Conservation (phyloP, 306 rosid species). For the Ceratonia siliqua region DNA sequence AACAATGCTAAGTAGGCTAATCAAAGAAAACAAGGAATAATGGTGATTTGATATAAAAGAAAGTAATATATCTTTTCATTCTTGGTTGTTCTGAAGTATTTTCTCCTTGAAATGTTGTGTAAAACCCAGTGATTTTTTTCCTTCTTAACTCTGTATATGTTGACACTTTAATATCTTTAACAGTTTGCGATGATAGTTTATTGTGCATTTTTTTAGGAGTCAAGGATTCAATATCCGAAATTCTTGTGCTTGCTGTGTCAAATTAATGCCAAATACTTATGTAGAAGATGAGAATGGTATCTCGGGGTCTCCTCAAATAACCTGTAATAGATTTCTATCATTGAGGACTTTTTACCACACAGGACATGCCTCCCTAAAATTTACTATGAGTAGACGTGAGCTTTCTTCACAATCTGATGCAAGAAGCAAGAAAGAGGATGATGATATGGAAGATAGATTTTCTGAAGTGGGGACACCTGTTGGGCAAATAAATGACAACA, state of each 20-base stretch:
- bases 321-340: constrained; percentile 18
- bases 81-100: too few relatives aligned
- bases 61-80: too few relatives aligned
- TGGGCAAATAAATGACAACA: neutral
- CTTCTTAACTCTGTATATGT: neutral
- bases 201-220: constrained; percentile 41
- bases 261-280: constrained; percentile 28
- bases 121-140: neutral
- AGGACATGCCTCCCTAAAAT: constrained; percentile 32
- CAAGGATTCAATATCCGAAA: constrained; percentile 38
- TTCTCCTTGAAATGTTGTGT: too few relatives aligned
- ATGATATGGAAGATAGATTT: constrained; percentile 57
- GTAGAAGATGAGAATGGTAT: constrained; percentile 29
- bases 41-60: too few relatives aligned
- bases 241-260: constrained; percentile 37
- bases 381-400: constrained; percentile 36
- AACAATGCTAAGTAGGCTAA: too few relatives aligned
- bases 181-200: constrained; percentile 3
- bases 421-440: constrained; percentile 57
- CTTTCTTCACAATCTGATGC: constrained; percentile 85
- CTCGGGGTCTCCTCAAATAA: constrained; percentile 33
- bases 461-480: constrained; percentile 54
- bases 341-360: constrained; percentile 32
- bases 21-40: too few relatives aligned
- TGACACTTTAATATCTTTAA: neutral